phyloP scores from a whole-genome alignment of 441 rosid species.

The Syzygium syzygioides region DNA sequence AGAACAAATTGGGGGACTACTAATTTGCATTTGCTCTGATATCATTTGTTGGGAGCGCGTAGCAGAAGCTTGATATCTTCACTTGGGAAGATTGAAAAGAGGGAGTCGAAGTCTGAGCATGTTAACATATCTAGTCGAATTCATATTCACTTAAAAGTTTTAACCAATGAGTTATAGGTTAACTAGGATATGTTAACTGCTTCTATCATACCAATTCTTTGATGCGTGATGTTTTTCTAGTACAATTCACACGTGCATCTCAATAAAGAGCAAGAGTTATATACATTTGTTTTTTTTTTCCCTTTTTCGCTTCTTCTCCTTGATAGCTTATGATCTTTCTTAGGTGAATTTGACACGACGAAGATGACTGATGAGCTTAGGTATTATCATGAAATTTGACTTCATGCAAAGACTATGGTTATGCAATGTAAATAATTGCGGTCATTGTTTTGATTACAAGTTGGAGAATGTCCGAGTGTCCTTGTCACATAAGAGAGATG shows the following conservation, averaged over 20 bases:
- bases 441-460: neutral
- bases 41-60: neutral
- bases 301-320: neutral
- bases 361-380: neutral
- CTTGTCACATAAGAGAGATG: neutral
- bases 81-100: accelerated
- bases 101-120: neutral
- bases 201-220: neutral
- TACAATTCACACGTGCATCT: neutral
- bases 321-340: neutral
- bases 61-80: neutral
- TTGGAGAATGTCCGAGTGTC: neutral
- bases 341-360: neutral
- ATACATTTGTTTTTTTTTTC: neutral
- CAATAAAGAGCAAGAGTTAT: neutral
- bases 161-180: accelerated
- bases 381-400: neutral
- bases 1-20: accelerated
- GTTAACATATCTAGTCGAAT: no score
- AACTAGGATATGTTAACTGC: neutral
- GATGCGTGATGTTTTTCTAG: neutral
- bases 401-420: neutral
- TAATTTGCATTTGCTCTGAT: neutral
- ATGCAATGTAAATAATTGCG: neutral
- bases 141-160: neutral